These are phyloP conservation scores for Cicer judaicum DNA, from an alignment of 306 rosid species.

Conservation along the genomic window DNA sequence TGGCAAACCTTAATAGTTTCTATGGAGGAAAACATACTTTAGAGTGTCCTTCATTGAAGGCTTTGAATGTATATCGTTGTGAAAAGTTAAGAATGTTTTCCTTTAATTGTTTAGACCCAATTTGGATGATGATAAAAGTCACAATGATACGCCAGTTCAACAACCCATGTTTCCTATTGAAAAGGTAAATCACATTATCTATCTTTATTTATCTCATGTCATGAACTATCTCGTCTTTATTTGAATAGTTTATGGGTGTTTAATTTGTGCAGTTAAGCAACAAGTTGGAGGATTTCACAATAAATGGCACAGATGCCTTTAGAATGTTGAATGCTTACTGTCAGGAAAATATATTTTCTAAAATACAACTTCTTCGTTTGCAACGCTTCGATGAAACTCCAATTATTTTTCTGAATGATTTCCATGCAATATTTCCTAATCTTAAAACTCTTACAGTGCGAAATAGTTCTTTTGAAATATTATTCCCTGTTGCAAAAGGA, in stretches of 20 bases:
- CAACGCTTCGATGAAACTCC: neutral
- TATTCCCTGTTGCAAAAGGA: neutral
- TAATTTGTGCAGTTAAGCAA: neutral
- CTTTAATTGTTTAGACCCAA: neutral
- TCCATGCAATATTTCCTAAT: neutral
- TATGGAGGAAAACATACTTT: neutral
- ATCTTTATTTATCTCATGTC: neutral
- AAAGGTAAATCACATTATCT: neutral
- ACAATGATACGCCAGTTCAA: neutral
- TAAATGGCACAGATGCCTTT: neutral
- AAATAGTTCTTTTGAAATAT: neutral
- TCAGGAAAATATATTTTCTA: neutral
- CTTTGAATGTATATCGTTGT: neutral
- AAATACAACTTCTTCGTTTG: neutral
- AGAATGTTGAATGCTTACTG: neutral
- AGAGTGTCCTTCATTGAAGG: slow-evolving; percentile 20
- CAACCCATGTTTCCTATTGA: slow-evolving; percentile 13
- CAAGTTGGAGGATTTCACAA: neutral
- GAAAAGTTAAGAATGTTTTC: slow-evolving; percentile 19
- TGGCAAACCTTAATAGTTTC: neutral
- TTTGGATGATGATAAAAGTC: neutral
- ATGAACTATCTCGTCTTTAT: neutral
- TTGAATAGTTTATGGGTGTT: neutral
- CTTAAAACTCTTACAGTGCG: neutral
- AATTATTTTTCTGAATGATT: neutral